phyloP scores from a whole-genome alignment of 108 stramenopile species.

The Nitzschia sp. region DNA sequence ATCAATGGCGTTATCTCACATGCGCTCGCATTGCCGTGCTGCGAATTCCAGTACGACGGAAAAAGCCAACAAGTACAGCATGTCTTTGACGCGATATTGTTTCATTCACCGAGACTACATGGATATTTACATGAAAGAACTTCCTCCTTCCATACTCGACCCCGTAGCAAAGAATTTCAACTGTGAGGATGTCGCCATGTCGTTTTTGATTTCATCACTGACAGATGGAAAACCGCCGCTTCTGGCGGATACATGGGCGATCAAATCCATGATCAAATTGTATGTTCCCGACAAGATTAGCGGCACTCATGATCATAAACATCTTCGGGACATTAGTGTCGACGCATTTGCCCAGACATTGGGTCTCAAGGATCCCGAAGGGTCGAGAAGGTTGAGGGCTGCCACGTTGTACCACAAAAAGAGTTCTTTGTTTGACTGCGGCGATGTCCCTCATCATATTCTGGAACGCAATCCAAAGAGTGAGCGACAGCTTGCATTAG shows the following conservation, averaged over 20 bases:
- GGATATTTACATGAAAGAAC: conserved; percentile 58
- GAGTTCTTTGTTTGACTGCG: conserved; percentile 16
- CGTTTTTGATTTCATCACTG: conserved; percentile 67
- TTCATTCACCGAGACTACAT: conserved; percentile 84
- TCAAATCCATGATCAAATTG: conserved; percentile 62
- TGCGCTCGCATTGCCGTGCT: too few species aligned
- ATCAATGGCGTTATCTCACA: too few species aligned
- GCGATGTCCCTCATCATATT: conserved; percentile 21
- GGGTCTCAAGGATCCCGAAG: conserved; percentile 55
- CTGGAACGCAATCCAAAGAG: conserved; percentile 18
- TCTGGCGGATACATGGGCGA: conserved; percentile 81
- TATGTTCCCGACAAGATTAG: conserved; percentile 50
- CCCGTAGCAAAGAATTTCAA: conserved; percentile 64
- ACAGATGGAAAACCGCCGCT: conserved; percentile 73
- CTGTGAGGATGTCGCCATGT: conserved; percentile 90
- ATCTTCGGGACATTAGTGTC: conserved; percentile 68
- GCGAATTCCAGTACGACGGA: conserved; percentile 56
- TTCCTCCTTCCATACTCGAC: conserved; percentile 59
- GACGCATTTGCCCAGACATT: conserved; percentile 65
- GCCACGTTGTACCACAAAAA: conserved; percentile 8
- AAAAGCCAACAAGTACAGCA: conserved; percentile 62
- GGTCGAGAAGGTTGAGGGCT: conserved; percentile 16
- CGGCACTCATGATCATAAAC: conserved; percentile 61
- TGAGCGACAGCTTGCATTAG: conserved; percentile 17
- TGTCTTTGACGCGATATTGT: conserved; percentile 69